phyloP scores from a whole-genome alignment of 1,139 yeast species.

The Cylindricascospora bacillispora region DNA sequence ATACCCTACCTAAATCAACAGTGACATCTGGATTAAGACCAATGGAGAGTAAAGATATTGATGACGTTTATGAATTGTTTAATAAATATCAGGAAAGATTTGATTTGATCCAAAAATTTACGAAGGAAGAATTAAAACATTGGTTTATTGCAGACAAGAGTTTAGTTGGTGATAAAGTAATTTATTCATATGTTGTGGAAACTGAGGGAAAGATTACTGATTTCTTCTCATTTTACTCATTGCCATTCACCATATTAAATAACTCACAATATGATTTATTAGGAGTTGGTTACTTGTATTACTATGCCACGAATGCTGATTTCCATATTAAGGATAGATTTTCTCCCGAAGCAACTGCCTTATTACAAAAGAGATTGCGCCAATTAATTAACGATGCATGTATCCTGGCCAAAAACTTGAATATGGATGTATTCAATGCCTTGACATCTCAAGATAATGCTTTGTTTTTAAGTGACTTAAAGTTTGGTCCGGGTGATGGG shows the following conservation, averaged over 20 bases:
- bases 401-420: slow-evolving; percentile 46
- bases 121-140: slow-evolving; percentile 61
- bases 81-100: slow-evolving; percentile 51
- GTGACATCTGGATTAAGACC: slow-evolving; percentile 51
- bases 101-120: slow-evolving; percentile 60
- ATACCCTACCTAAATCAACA: slow-evolving; percentile 53
- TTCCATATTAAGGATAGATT: slow-evolving; percentile 27
- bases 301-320: slow-evolving; percentile 67
- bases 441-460: slow-evolving; percentile 84
- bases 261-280: slow-evolving; percentile 53
- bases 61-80: slow-evolving; percentile 48
- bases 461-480: slow-evolving; percentile 63
- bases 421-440: slow-evolving; percentile 89
- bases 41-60: slow-evolving; percentile 49
- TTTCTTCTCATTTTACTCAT: slow-evolving; percentile 75
- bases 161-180: slow-evolving; percentile 31
- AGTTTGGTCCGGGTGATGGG: slow-evolving; percentile 94
- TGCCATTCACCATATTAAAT: slow-evolving; percentile 77
- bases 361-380: slow-evolving; percentile 46
- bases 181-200: slow-evolving; percentile 72
- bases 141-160: slow-evolving; percentile 52
- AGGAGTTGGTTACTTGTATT: slow-evolving; percentile 80
- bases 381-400: slow-evolving; percentile 63
- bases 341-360: slow-evolving; percentile 23
- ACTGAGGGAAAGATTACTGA: slow-evolving; percentile 58